Evolutionary conservation across 495 filamentous ascomycete species (phyloP), one percentile per base, ranked within the genome.

Genomic region (Alectoria sarmentosa): DNA sequence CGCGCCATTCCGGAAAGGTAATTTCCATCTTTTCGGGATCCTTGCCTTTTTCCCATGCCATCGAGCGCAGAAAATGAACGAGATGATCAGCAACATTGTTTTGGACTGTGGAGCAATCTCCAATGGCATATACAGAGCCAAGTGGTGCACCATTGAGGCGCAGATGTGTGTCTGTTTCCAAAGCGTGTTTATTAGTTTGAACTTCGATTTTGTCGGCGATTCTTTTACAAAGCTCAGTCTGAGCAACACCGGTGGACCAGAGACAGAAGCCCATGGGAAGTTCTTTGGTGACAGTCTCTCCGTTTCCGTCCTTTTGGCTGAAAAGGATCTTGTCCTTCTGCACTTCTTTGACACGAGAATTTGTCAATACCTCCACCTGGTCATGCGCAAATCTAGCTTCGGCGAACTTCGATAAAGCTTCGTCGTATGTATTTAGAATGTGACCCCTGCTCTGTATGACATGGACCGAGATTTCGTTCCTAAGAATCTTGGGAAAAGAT

Each of bases 381-480:
- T 98, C 94, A 67, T 92, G 91, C 39, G 88, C 83, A 70, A 99
- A 98, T 58, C 73, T 58, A 74, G 83, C 81, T 76, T 99, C 95
- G 62, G 95, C 95, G 72, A 91, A 99, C 71, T 86, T 86, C 28
- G 91, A 96, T 2, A 99, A 80, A 0, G 90, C 87, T 75, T 98
- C 95, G 69, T 99, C 95, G 72, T 99, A 99, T 7, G 95, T 99
- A 76, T 99, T 99, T 28, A 99, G 78, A 64, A 99, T 99, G 70
- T 99, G 93, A 42, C 84, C 86, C 52, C 95, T 83, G 70, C 89
- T 93, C 70, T 99, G 95, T 63, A 99, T 95, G 46, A 99, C 80
- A 73, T 99, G 95, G 1, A 99, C 92, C 6, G 95, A 98, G 49
- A 98, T 92, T 74, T 99, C 92, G 70, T 97, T 97, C 52, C 95